Base-by-base conservation (phyloP, 1,284 basidiomycete genomes). In the Apiotrichum porosum region DNA sequence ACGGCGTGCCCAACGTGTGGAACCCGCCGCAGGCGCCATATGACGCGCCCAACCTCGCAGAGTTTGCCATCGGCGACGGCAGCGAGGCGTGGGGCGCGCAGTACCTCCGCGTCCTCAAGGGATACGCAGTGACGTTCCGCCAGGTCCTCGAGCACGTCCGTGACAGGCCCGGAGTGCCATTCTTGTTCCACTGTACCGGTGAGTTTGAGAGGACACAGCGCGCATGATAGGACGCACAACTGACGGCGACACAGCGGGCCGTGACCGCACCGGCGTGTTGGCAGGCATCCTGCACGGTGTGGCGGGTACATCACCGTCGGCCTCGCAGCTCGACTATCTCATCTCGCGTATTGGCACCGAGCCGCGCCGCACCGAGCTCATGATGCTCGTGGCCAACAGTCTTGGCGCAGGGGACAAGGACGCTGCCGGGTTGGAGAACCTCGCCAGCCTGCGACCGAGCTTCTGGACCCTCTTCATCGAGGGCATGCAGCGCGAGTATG, bases 101-200 rank as follows among this genome's bases (percentile, higher is more conserved):
- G 21, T 52, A 51, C 19, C n/a, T 52, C 14, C 15, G 13, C 26
- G 28, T 49, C 13, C 13, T 47, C 17, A 18, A 39, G n/a, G 14
- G 36, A 10, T 51, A 47, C 21, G n/a, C 24, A 14, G 37, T 37
- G 9, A 40, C 37, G 18, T 35, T 47, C 40, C 24, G 37, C 15
- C 44, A 43, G 3, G 41, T 51, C n/a, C 47, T 55, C 19, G 41
- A 43, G 37, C 53, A 55, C 26, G 38, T 55, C 1, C 39, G 49
- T 13, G 53, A 55, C 19, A 12, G 14, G 9, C 44, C 42, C 0
- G 32, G 23, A 17, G 35, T 37, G 28, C 46, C 43, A 18, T 38
- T 55, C 26, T 41, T 55, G 12, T 49, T 55, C 44, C 53, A 55
- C 34, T 55, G 53, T 21, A 49, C 53, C 2, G 50, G 50, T 52